Conservation (phyloP, 495 filamentous ascomycete species). For the Amphirosellinia nigrospora region DNA sequence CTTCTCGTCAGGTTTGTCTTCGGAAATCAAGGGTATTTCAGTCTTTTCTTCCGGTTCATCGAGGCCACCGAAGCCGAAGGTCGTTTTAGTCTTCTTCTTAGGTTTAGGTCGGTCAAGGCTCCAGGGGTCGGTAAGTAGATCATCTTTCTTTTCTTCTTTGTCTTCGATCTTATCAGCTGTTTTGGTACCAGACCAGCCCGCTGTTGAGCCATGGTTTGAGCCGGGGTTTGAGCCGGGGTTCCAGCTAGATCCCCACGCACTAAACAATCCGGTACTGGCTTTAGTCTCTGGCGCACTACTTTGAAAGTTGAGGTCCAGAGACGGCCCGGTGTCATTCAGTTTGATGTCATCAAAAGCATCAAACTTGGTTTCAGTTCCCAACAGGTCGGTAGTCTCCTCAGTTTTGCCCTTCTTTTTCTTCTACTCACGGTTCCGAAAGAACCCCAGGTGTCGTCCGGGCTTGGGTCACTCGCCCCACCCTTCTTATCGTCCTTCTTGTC, state of each 20-base stretch:
- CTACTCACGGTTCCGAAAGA: constrained; percentile 42
- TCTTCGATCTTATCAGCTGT: constrained; percentile 31
- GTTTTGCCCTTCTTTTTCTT: constrained; percentile 55
- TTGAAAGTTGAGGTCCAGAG: constrained; percentile 45
- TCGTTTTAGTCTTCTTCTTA: constrained; percentile 51
- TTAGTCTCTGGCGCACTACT: constrained; percentile 36
- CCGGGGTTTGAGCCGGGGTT: constrained; percentile 42
- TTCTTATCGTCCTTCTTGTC: constrained; percentile 42
- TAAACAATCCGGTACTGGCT: constrained; percentile 37
- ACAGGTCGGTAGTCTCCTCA: constrained; percentile 34
- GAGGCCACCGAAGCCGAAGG: constrained; percentile 46
- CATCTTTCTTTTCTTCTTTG: constrained; percentile 32
- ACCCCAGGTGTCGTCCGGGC: constrained; percentile 38
- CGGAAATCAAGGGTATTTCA: constrained; percentile 29
- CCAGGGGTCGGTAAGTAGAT: constrained; percentile 46
- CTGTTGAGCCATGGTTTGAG: constrained; percentile 42
- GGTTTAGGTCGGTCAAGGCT: constrained; percentile 44
- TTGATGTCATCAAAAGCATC: constrained; percentile 58
- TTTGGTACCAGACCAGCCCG: constrained; percentile 42
- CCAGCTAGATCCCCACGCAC: constrained; percentile 49
- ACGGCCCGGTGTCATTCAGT: constrained; percentile 50
- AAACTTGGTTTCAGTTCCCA: constrained; percentile 31
- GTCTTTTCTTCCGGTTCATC: constrained; percentile 43
- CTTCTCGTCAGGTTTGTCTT: constrained; percentile 36
- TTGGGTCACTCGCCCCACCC: constrained; percentile 27